A percentile compares a stretch with the other conserved stretches of the same genome.
phyloP scores from a whole-genome alignment of 139 green algal genomes.

The Chlamydomonas schloesseri region DNA sequence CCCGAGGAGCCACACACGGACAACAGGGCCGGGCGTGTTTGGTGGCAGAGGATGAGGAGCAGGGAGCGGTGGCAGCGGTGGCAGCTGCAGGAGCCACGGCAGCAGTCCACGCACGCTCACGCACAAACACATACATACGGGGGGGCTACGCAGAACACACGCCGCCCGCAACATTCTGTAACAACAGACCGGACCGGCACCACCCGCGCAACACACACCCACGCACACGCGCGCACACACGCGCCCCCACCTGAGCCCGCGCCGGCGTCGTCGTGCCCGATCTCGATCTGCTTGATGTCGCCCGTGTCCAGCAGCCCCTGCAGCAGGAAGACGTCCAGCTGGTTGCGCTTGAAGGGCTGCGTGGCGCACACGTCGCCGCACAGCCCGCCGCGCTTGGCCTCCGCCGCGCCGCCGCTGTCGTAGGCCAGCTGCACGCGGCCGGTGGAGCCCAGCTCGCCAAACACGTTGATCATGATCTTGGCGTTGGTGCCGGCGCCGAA shows the following conservation, averaged over 20 bases:
- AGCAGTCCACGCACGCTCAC: too few species aligned
- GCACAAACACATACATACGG: too few species aligned
- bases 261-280: conserved; percentile 55
- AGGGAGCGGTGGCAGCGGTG: too few species aligned
- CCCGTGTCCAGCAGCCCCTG: conserved; percentile 61
- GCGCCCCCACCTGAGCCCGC: conserved; percentile 34
- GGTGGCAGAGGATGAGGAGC: too few species aligned
- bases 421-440: conserved; percentile 1
- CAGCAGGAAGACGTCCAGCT: conserved; percentile 61
- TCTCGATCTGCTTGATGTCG: conserved; percentile 62
- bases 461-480: conserved; percentile 68
- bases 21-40: too few species aligned
- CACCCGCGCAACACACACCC: not conserved
- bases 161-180: too few species aligned
- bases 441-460: conserved; percentile 57
- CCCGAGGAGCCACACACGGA: not conserved
- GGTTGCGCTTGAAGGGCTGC: conserved; percentile 19
- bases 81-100: too few species aligned
- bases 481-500: conserved; percentile 69
- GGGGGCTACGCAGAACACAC: too few species aligned
- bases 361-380: conserved; percentile 26
- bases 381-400: not conserved
- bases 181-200: too few species aligned
- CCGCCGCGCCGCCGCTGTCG: not conserved
- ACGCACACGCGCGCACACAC: too few species aligned